Evolutionary conservation across 2,329 filamentous ascomycete genomes (phyloP), one percentile per base, ranked within the genome.

Genomic region (Colletotrichum sp.): DNA sequence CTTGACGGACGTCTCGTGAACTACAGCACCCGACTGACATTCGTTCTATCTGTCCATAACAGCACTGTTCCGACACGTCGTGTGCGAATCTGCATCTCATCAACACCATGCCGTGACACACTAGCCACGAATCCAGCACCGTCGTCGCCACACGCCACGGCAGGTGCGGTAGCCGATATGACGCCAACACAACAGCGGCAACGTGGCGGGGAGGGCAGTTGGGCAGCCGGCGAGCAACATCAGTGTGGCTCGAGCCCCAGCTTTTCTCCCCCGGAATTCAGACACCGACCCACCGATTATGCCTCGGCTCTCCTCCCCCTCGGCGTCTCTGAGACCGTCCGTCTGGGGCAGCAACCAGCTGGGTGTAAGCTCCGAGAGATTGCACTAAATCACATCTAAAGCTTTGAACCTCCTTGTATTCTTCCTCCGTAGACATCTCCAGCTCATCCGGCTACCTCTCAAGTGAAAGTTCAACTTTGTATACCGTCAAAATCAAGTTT

Each of bases 271-370:
- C 74, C 74, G 49, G 74, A 74, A 63, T 69, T 69, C 30, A 26
- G 55, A 64, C 73, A 73, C 70, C 70, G 73, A 76, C 44, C 63
- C 59, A 49, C 30, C 49, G 49, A 26, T 52, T 63, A 63, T 76
- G 70, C 74, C 74, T 73, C 70, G 74, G 74, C 64, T 76, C 64
- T 44, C 64, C 70, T 65, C 64, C 71, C 65, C 64, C 24, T 73
- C 65, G 34, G 64, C 30, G 59, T 59, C 72, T 34, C 52, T 60
- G 60, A 59, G 68, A 65, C 68, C 59, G 63, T 52, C 57, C 74
- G 63, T 69, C 71, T 60, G 74, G 71, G 71, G 74, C 69, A 73
- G 32, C 64, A 76, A 39, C 57, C n/a, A 52, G 44, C 44, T 52
- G 44, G 52, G 44, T 73, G 64, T 60, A 76, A 74, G 70, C 44